Evolutionary conservation across 2,329 filamentous ascomycete species (phyloP), one percentile per base, ranked within the genome.

Genomic region (Sporothrix luriei): DNA sequence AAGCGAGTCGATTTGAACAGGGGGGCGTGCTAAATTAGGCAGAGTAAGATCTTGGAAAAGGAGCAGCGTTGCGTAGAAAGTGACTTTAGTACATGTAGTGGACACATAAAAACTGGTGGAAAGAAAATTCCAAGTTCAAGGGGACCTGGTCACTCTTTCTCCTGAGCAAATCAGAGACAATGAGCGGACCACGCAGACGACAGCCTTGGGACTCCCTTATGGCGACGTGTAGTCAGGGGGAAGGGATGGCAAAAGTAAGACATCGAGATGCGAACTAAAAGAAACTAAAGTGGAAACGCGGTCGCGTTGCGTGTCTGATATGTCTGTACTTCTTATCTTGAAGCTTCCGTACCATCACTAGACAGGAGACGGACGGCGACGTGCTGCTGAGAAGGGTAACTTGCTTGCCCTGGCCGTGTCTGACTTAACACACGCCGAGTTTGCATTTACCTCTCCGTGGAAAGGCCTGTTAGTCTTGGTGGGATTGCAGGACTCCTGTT

Each of bases 111-210:
- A 62, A 26, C 3, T 14, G n/a, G 33, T 5, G 14, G 38, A n/a
- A 33, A 38, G 3, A 51, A 13, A 38, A 2, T 40, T 1, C 29
- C 29, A 38, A 43, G 24, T 13, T 7, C 38, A 51, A 52, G 19
- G 46, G 62, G 62, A 6, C 29, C 29, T 33, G 29, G 9, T 33
- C 33, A 43, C n/a, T 26, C 21, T 33, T 43, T 67, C 24, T 46
- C 24, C 21, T 48, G 21, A 26, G 62, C 59, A 66, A 68, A 69
- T 66, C 68, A 69, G 43, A 66, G 24, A 40, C 52, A 43, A n/a
- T 29, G 21, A 40, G 40, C 52, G 13, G 49, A 29, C 61, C 68
- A 66, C 68, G 61, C 52, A 66, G 52, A 19, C 38, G n/a, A 13
- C 40, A 64, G 21, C 59, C 43, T 29, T 49, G 43, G 24, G 26